Evolutionary conservation across 1,284 basidiomycete species (phyloP).

Genomic region (Pyrrhoderma lamaoense): DNA sequence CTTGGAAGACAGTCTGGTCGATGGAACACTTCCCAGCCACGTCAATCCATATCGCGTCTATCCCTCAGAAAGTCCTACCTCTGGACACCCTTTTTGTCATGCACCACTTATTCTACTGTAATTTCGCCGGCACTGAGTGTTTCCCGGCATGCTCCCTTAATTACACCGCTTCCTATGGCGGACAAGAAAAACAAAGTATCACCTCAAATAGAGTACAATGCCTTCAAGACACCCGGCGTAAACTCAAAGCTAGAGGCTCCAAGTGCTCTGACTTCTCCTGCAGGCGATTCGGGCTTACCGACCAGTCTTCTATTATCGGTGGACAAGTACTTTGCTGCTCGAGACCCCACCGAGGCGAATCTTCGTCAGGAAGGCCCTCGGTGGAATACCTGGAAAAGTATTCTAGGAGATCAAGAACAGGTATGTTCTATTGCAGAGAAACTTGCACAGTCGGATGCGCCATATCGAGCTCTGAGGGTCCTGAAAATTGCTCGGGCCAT

Average conservation of each 20-base stretch:
- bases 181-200: neutral
- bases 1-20: slow-evolving; percentile 51
- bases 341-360: neutral
- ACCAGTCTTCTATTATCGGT: slow-evolving; percentile 7
- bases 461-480: slow-evolving; percentile 35
- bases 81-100: neutral
- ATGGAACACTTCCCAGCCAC: slow-evolving; percentile 35
- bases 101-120: neutral
- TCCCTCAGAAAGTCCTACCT: neutral
- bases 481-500: slow-evolving; percentile 42
- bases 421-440: slow-evolving; percentile 37
- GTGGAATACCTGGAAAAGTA: slow-evolving; percentile 19
- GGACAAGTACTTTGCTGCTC: slow-evolving; percentile 5
- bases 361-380: neutral
- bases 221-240: too few species aligned
- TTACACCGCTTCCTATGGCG: neutral
- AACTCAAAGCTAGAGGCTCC: neutral
- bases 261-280: neutral
- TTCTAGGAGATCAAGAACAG: slow-evolving; percentile 32
- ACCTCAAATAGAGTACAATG: too few species aligned
- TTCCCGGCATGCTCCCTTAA: slow-evolving; percentile 1
- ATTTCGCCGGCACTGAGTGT: slow-evolving; percentile 3
- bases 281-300: neutral
- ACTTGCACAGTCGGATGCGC: slow-evolving; percentile 35
- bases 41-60: neutral